These are phyloP conservation scores for Ulota crispa DNA, from an alignment of 225 moss, liverwort and hornwort genomes.

Conservation along the genomic window DNA sequence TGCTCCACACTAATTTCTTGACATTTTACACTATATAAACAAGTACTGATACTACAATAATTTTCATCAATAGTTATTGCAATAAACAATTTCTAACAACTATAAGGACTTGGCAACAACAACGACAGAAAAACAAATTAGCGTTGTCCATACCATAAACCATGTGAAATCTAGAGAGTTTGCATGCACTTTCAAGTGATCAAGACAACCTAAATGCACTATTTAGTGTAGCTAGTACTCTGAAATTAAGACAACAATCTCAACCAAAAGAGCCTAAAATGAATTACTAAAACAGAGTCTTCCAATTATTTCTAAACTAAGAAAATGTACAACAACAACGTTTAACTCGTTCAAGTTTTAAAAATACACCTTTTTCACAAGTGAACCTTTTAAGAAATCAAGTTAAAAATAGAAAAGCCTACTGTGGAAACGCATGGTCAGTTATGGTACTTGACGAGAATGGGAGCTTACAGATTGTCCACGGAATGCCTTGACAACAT, in stretches of 20 bases:
- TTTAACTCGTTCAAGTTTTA: neutral
- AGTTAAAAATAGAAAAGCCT: neutral
- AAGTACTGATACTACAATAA: no score
- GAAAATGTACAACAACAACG: neutral
- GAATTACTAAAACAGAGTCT: neutral
- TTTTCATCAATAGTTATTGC: no score
- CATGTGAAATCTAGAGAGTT: no score
- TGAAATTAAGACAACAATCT: neutral
- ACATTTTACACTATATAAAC: no score
- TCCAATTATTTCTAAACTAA: neutral
- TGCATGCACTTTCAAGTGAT: no score
- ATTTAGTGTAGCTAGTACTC: constrained; percentile 12
- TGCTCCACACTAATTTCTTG: no score
- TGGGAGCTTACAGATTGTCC: constrained; percentile 72
- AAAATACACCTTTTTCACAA: neutral
- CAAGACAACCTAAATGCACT: no score
- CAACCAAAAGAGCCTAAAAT: neutral
- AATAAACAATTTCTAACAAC: no score
- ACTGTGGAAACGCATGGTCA: neutral
- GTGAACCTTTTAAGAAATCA: neutral
- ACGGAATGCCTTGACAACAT: constrained; percentile 47
- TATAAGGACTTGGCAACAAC: no score
- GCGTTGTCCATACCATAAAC: no score
- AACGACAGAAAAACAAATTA: no score
- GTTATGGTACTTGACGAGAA: neutral